phyloP scores from a whole-genome alignment of 176 grass and related monocot genomes.

The Microstegium vimineum region DNA sequence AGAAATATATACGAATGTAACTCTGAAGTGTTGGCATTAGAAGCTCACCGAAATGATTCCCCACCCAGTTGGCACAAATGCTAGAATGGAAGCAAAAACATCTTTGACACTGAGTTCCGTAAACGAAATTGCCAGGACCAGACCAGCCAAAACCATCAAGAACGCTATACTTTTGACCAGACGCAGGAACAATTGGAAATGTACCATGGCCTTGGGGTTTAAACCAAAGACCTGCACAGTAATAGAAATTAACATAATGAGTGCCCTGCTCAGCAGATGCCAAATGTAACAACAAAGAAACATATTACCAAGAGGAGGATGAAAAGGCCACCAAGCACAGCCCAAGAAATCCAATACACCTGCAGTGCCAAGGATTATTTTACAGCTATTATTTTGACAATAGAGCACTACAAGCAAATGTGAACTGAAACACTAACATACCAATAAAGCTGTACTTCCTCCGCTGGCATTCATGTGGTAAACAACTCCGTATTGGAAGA shows the following conservation, averaged over 20 bases:
- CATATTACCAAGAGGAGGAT: conserved; percentile 62
- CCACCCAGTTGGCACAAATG: conserved; percentile 83
- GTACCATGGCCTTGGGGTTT: conserved; percentile 87
- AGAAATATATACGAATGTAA: no score
- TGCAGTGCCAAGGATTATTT: conserved; percentile 34
- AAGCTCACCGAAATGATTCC: conserved; percentile 80
- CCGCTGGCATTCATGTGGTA: conserved; percentile 67
- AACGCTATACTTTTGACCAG: conserved; percentile 73
- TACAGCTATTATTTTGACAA: not conserved
- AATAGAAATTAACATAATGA: conserved; percentile 17
- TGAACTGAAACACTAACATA: conserved; percentile 30
- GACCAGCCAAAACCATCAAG: conserved; percentile 68
- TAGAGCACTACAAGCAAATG: conserved; percentile 6
- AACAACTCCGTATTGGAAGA: conserved; percentile 94
- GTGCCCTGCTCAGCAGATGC: not conserved
- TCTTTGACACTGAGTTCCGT: conserved; percentile 40
- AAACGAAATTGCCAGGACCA: conserved; percentile 53
- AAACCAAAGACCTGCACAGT: conserved; percentile 74
- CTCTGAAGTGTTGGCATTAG: not conserved
- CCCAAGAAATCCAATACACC: conserved; percentile 90
- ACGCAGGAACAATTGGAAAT: conserved; percentile 81
- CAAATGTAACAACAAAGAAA: conserved; percentile 15
- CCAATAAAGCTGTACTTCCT: conserved; percentile 52
- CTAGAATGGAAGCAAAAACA: conserved; percentile 63
- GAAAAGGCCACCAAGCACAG: conserved; percentile 68